These are phyloP conservation scores for Pilasporangium apinafurcum DNA, from an alignment of 352 stramenopile species.

Conservation along the genomic window DNA sequence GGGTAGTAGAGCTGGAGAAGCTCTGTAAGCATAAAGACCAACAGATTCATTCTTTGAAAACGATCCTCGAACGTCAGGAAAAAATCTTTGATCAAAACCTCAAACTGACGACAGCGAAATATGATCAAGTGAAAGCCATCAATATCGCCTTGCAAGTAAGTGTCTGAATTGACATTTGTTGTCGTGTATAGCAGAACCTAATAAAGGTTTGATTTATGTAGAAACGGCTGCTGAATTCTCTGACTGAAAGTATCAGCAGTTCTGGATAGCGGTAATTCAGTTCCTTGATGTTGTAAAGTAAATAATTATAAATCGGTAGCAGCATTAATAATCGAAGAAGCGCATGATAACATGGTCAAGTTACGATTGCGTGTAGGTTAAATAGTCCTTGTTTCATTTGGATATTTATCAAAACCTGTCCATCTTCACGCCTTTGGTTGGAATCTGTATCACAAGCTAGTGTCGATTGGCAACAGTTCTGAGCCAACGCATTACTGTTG, in stretches of 20 bases:
- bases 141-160: conserved; percentile 71
- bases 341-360: neutral
- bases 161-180: neutral
- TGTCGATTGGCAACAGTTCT: no score
- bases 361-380: neutral
- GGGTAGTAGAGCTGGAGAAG: conserved; percentile 65
- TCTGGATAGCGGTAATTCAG: no score
- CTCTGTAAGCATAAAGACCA: conserved; percentile 79
- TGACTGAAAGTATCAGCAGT: conserved; percentile 30
- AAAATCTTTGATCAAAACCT: conserved; percentile 60
- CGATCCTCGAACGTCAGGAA: conserved; percentile 66
- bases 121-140: conserved; percentile 75
- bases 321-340: no score
- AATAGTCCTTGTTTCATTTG: conserved; percentile 1
- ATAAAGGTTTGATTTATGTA: conserved; percentile 11
- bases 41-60: conserved; percentile 49
- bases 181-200: neutral
- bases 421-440: no score
- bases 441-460: no score
- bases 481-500: conserved; percentile 43
- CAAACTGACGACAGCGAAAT: conserved; percentile 61
- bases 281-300: no score
- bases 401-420: neutral
- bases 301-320: no score
- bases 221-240: conserved; percentile 46